These are phyloP conservation scores for Aspergillus terreus DNA, from an alignment of 2,329 filamentous ascomycete species.

Conservation along the genomic window DNA sequence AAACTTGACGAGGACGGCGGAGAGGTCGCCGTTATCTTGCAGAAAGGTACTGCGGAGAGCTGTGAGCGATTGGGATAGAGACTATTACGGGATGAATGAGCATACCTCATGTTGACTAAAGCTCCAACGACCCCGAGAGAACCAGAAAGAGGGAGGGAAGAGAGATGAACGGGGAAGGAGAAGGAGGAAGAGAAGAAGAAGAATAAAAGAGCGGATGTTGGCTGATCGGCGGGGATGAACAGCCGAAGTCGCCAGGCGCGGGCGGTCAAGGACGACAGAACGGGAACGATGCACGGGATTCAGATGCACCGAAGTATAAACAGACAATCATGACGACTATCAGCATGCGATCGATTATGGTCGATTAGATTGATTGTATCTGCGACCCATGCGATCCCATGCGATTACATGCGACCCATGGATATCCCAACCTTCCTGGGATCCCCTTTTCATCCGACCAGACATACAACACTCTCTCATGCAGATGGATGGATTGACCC, in stretches of 20 bases:
- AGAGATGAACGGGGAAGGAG: conserved; percentile 5
- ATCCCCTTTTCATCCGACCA: not conserved
- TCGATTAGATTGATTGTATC: no score
- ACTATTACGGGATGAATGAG: not conserved
- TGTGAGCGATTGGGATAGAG: not conserved
- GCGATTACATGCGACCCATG: not conserved
- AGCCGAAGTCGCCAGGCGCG: not conserved
- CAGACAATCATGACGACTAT: no score
- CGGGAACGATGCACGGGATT: no score
- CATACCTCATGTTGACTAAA: conserved; percentile 28
- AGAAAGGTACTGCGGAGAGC: conserved; percentile 25
- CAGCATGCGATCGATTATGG: no score
- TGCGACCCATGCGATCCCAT: no score
- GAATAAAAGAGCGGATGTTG: no score
- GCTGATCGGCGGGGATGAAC: no score
- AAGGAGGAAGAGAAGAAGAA: conserved; percentile 7
- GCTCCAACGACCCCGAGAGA: conserved; percentile 6
- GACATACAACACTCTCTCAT: not conserved
- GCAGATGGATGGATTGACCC: not conserved
- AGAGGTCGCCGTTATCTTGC: conserved; percentile 68
- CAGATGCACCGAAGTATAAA: no score
- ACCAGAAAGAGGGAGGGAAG: not conserved
- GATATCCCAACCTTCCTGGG: not conserved
- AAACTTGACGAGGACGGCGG: conserved; percentile 77
- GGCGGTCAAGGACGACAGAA: not conserved